Conservation (phyloP, 2,329 filamentous ascomycete species). For the Lasiodiplodia theobromae region DNA sequence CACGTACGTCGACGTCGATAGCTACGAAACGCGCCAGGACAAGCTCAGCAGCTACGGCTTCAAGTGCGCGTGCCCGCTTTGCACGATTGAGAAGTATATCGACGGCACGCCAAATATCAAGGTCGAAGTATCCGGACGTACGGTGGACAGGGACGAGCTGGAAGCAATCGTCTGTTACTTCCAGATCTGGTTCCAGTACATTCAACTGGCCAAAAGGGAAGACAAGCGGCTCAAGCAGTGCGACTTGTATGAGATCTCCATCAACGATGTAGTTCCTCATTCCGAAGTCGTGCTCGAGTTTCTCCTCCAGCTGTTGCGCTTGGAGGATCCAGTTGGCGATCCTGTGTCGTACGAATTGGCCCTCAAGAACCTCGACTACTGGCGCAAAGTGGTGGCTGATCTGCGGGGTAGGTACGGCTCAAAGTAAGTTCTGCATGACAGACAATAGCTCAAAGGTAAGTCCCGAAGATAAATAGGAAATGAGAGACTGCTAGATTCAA, state of each 20-base stretch:
- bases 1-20: background rate
- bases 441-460: no score
- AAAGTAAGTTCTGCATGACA: background rate
- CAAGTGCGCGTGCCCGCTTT: background rate
- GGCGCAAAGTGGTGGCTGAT: background rate
- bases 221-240: no score
- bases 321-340: no score
- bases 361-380: background rate
- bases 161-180: background rate
- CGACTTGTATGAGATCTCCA: no score
- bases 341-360: background rate
- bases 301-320: background rate
- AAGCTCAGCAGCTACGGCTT: background rate
- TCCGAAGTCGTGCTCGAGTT: background rate
- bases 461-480: no score
- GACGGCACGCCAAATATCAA: no score
- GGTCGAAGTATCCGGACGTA: background rate
- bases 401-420: background rate
- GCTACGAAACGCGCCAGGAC: background rate
- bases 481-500: no score
- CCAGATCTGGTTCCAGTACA: background rate
- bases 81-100: background rate
- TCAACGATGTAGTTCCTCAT: background rate
- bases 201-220: no score
- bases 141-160: background rate